Evolutionary conservation across 1,284 basidiomycete genomes (phyloP).

Genomic region (Microstroma glucosiphilum): DNA sequence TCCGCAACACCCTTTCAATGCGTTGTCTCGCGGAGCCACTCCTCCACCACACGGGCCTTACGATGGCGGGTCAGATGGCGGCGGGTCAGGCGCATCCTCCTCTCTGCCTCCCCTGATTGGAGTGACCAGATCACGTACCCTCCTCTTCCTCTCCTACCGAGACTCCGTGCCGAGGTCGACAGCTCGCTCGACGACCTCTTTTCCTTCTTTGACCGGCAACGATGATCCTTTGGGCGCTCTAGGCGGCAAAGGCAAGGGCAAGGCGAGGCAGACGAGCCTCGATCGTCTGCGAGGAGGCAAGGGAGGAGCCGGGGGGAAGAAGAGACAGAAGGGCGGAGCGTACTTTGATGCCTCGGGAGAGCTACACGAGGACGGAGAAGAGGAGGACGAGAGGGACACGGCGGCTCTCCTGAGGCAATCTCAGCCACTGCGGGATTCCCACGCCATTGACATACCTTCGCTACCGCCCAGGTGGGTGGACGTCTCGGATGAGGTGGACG

Average conservation of each 20-base stretch:
- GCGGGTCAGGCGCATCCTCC: not conserved
- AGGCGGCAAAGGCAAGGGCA: conserved; percentile 12
- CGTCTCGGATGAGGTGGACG: conserved; percentile 38
- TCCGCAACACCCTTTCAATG: not conserved
- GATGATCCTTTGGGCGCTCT: conserved; percentile 53
- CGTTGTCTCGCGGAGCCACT: not conserved
- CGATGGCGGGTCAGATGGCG: not conserved
- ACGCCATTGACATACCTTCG: conserved; percentile 13
- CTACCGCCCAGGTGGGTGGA: conserved; percentile 50
- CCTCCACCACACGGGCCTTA: not conserved
- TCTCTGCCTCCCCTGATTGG: conserved; percentile 16
- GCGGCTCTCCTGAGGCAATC: conserved; percentile 40
- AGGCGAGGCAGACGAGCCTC: conserved; percentile 1
- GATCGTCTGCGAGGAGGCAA: not conserved
- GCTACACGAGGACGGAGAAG: conserved; percentile 14
- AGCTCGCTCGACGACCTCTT: conserved; percentile 49
- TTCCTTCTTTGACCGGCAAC: conserved; percentile 53
- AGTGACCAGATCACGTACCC: conserved; percentile 74
- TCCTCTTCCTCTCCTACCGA: conserved; percentile 89
- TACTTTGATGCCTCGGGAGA: conserved; percentile 27
- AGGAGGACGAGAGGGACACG: conserved; percentile 44
- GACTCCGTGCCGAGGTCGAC: conserved; percentile 62
- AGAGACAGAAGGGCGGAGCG: conserved; percentile 8
- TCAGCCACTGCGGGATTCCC: not conserved
- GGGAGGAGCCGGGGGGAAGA: not conserved